Conservation (phyloP, 352 stramenopile genomes). For the Pythium biforme region DNA sequence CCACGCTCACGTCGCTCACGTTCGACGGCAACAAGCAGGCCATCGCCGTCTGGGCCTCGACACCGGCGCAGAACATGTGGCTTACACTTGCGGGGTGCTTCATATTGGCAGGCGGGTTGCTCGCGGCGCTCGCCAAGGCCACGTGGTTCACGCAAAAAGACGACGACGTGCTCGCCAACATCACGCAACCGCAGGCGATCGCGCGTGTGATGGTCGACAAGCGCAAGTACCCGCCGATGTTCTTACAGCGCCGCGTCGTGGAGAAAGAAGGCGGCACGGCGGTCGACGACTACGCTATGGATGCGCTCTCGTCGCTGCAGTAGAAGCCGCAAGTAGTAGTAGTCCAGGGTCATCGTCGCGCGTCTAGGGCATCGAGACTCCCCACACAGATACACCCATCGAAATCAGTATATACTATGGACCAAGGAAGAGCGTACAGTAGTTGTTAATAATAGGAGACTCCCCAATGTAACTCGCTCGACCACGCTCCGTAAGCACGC, state of each 20-base stretch:
- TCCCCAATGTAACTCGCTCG: too few species aligned
- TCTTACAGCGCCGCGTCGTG: constrained; percentile 3
- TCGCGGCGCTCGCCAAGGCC: not conserved
- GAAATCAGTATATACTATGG: too few species aligned
- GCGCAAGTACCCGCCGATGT: constrained; percentile 5
- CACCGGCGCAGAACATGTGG: constrained; percentile 10
- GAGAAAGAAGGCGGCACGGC: not conserved
- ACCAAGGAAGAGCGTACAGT: too few species aligned
- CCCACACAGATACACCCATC: too few species aligned
- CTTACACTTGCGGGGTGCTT: constrained; percentile 5
- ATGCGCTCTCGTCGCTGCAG: not conserved
- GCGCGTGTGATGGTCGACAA: constrained; percentile 10
- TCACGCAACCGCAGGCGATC: constrained; percentile 3
- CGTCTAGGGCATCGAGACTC: too few species aligned
- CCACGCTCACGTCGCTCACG: not conserved
- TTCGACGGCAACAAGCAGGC: constrained; percentile 20
- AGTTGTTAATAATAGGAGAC: too few species aligned
- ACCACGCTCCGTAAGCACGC: too few species aligned
- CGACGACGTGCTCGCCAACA: not conserved
- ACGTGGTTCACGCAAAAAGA: not conserved
- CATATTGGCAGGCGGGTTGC: not conserved
- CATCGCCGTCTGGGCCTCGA: constrained; percentile 6
- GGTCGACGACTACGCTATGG: not conserved
- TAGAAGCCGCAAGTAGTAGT: too few species aligned
- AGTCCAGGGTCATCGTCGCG: too few species aligned